Evolutionary conservation across 1,284 basidiomycete species (phyloP), one percentile per base, ranked within the genome.

Genomic region (Wallemia mellicola): DNA sequence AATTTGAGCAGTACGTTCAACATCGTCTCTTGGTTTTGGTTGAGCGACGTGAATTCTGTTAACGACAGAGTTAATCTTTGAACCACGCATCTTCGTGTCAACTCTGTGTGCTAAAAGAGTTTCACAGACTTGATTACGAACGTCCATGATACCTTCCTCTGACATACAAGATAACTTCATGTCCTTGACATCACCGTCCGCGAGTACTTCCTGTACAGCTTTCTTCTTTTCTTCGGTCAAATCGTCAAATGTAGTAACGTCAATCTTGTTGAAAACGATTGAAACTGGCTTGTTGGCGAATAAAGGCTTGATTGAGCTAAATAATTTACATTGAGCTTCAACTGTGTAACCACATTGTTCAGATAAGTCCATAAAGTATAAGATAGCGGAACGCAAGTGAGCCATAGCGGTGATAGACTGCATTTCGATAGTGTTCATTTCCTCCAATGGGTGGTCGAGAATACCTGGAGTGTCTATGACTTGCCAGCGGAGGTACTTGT

Each of bases 391-490:
- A 71, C 91, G 86, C 55, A 95, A 72, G 72, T 95, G 91, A 1
- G 89, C 89, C 63, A 95, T 75, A 7, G 89, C 91, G 38, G 88
- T 95, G 70, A 95, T 91, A 66, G 85, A 89, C 74, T 95, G 89
- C 88, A 95, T 95, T 73, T 95, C 91, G 65, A 95, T 95, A 62
- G 89, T 94, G 76, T 94, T 94, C 91, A 95, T 94, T 62, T 95
- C 89, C 71, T 95, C 89, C 54, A 95, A 76, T 1, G 89, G 89
- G 70, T 92, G 87, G 68, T 86, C 85, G 65, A 92, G 75, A 61
- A 92, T 82, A 63, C 88, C 88, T 14, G 88, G 87, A 38, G 87
- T 92, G 74, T 91, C 88, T 66, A 95, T 91, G 57, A 94, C 89
- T 71, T 95, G 89, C 89, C 89, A 95, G 63, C 89, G 79, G 65